Evolutionary conservation across 257 asterid species (phyloP).

Genomic region (Primulina eburnea): DNA sequence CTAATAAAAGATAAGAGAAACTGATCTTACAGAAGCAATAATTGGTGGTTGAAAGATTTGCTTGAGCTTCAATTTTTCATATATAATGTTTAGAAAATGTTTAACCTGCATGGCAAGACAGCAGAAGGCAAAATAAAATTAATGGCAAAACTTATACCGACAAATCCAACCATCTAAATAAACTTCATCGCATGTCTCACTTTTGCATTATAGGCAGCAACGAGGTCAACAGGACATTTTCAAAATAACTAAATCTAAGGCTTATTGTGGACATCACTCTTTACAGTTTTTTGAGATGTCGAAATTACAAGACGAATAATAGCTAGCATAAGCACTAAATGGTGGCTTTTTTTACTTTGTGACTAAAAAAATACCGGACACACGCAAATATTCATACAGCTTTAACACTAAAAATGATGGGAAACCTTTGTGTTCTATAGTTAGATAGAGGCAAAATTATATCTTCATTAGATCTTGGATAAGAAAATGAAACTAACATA

Average conservation of each 20-base stretch:
- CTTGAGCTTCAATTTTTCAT: slow-evolving; percentile 89
- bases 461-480: slow-evolving; percentile 3
- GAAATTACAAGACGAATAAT: slow-evolving; percentile 12
- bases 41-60: slow-evolving; percentile 95
- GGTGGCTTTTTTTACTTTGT: background rate
- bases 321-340: background rate
- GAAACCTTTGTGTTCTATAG: background rate
- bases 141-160: background rate
- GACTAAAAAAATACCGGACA: slow-evolving; percentile 3
- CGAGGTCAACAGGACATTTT: background rate
- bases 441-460: background rate
- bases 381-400: background rate
- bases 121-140: slow-evolving; percentile 14
- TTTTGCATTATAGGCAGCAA: slow-evolving; percentile 1
- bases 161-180: slow-evolving; percentile 15
- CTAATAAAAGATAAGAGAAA: slow-evolving; percentile 1
- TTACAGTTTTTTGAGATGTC: slow-evolving; percentile 9
- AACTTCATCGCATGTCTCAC: slow-evolving; percentile 8
- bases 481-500: slow-evolving; percentile 18
- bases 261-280: background rate
- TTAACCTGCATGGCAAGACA: slow-evolving; percentile 52
- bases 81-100: slow-evolving; percentile 58
- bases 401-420: slow-evolving; percentile 1
- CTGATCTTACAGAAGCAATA: slow-evolving; percentile 86
- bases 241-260: background rate